Conservation (phyloP, 129 eudicot genomes). For the Centrapalus pauciflorus region DNA sequence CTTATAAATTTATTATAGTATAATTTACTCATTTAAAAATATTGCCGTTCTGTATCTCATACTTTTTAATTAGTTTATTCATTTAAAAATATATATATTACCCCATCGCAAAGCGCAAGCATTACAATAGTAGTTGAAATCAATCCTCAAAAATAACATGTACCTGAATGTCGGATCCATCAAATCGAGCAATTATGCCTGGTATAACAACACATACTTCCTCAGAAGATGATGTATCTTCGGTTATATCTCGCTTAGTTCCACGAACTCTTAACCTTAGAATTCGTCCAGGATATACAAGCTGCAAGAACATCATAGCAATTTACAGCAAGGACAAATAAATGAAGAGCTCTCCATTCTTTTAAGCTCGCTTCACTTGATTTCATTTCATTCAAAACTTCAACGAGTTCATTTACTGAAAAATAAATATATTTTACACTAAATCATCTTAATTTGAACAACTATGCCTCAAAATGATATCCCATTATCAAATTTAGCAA, state of each 20-base stretch:
- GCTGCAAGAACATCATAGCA: constrained; percentile 37
- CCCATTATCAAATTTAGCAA: too few species aligned
- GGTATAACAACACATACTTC: constrained; percentile 84
- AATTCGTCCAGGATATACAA: constrained; percentile 76
- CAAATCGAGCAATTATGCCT: constrained; percentile 90
- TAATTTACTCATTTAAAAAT: too few species aligned
- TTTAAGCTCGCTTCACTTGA: background rate
- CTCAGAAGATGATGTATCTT: constrained; percentile 66
- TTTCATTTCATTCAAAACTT: background rate
- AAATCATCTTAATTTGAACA: background rate
- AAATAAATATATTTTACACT: background rate
- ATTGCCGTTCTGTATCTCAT: too few species aligned
- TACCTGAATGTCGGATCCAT: constrained; percentile 95
- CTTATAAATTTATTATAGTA: too few species aligned
- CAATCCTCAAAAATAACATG: background rate
- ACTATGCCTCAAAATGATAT: too few species aligned
- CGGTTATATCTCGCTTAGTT: constrained; percentile 66
- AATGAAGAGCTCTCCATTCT: background rate
- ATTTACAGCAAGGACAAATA: background rate
- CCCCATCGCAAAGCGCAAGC: background rate
- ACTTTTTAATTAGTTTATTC: too few species aligned
- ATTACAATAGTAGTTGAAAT: background rate
- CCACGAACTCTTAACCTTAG: constrained; percentile 87
- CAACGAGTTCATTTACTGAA: background rate
- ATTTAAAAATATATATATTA: too few species aligned